Base-by-base conservation (phyloP, 371 early-diverging fungal species). In the Haplosporangium sp. region DNA sequence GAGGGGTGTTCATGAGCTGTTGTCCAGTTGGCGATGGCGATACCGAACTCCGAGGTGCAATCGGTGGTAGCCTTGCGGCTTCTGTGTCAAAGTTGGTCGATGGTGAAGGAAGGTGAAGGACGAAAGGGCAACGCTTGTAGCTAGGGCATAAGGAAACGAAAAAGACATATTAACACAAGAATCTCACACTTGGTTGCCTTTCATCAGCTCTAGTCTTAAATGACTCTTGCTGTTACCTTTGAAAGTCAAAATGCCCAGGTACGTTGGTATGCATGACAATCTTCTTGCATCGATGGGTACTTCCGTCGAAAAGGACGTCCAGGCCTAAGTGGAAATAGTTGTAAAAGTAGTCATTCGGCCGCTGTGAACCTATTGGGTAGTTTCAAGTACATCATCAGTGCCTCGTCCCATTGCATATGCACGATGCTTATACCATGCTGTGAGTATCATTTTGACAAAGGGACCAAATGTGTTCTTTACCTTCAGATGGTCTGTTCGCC, bases 311-410 rank as follows among this genome's bases (percentile, higher is more conserved):
- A 14, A 93, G 69, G 42, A 93, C 79, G 73, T 94, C 94, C 18
- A 94, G 84, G 1, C 94, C 94, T 45, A 90, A 56, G 52, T 87
- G 86, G 73, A 92, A 92, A 59, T 92, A 92, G 70, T 92, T 89
- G 66, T 86, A 87, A 64, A 91, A 90, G 56, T 89, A 92, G 62
- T 90, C 91, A 29, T 85, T 87, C 0, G 89, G 84, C 36, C 67
- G 71, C 41, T 83, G 79, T 7, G 76, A 75, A 10, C 75, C 82
- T 55, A 68, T 52, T 10, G 23, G 13, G 38, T n/a, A 23, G 21
- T 8, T 29, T 12, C 13, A 29, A 50, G 23, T 5, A 12, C 63
- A 48, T 23, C 18, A 8, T 14, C 20, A 46, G 6, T 37, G 37
- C 42, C 37, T 45, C 37, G 13, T 13, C 9, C 12, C 11, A 13